A percentile compares a stretch with the other conserved stretches of the same genome.
These are phyloP conservation scores for Colletotrichum brevisporum DNA, from an alignment of 2,329 filamentous ascomycete genomes.

Conservation along the genomic window DNA sequence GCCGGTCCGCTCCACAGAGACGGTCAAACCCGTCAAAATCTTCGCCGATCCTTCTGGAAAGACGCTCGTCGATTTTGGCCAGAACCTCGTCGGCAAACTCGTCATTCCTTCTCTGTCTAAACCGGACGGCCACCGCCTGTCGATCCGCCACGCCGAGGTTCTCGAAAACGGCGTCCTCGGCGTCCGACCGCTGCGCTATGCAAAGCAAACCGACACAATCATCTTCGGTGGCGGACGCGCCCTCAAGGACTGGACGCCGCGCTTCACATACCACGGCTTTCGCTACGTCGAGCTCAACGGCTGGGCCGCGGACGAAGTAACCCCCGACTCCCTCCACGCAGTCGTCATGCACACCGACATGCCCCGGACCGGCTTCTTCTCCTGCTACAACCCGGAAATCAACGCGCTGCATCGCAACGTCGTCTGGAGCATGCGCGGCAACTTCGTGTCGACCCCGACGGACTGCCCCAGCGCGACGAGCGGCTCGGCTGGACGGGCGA, in stretches of 20 bases:
- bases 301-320: slow-evolving; percentile 51
- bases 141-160: slow-evolving; percentile 68
- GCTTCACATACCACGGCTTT: slow-evolving; percentile 68
- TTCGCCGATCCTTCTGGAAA: slow-evolving; percentile 57
- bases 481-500: slow-evolving; percentile 68
- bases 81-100: slow-evolving; percentile 69
- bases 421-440: slow-evolving; percentile 69
- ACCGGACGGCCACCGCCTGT: slow-evolving; percentile 56
- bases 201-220: slow-evolving; percentile 57
- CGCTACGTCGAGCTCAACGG: slow-evolving; percentile 64
- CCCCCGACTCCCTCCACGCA: slow-evolving; percentile 43
- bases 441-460: slow-evolving; percentile 70
- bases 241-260: slow-evolving; percentile 54
- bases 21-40: slow-evolving; percentile 47
- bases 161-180: slow-evolving; percentile 63
- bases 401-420: slow-evolving; percentile 70
- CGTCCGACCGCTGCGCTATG: slow-evolving; percentile 57
- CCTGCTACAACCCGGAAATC: slow-evolving; percentile 64
- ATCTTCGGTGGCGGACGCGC: slow-evolving; percentile 45
- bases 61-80: slow-evolving; percentile 68
- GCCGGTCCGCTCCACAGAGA: slow-evolving; percentile 57
- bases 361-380: slow-evolving; percentile 62
- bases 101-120: slow-evolving; percentile 51
- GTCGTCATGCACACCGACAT: slow-evolving; percentile 66
- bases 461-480: slow-evolving; percentile 72